phyloP scores from a whole-genome alignment of 2,329 filamentous ascomycete species.

The Fusarium cyanostomum region DNA sequence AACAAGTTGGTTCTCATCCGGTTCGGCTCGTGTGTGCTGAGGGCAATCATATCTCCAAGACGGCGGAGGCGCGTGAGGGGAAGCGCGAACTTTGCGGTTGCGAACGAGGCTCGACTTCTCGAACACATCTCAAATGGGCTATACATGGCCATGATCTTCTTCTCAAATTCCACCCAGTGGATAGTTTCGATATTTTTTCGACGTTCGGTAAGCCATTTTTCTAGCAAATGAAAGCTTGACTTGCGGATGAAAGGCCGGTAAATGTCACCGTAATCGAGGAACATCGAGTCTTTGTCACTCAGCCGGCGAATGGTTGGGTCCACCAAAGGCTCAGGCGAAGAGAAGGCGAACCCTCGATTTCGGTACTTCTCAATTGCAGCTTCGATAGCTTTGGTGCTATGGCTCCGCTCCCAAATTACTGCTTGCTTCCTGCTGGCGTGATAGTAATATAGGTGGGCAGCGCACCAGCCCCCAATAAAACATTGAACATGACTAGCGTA shows the following conservation, averaged over 20 bases:
- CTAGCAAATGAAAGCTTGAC: background rate
- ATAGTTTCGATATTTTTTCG: constrained; percentile 7
- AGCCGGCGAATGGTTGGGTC: constrained; percentile 7
- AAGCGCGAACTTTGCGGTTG: background rate
- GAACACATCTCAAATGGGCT: constrained; percentile 7
- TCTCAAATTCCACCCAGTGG: constrained; percentile 13
- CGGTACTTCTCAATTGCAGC: constrained; percentile 13
- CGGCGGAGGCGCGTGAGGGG: background rate
- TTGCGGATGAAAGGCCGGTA: constrained; percentile 2
- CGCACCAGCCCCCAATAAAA: constrained; percentile 18
- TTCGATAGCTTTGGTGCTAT: background rate
- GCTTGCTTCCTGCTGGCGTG: constrained; percentile 3
- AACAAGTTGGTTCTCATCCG: background rate
- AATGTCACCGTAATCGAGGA: constrained; percentile 16
- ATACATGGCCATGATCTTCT: background rate
- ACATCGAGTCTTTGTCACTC: constrained; percentile 1
- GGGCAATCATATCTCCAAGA: constrained; percentile 4
- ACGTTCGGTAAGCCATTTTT: constrained; percentile 10
- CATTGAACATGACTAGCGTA: constrained; percentile 21
- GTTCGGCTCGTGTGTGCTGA: background rate
- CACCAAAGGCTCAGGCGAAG: background rate
- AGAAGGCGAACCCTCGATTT: constrained; percentile 3
- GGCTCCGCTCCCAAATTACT: background rate
- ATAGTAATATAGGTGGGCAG: constrained; percentile 18
- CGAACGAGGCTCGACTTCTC: constrained; percentile 1